Evolutionary conservation across 306 rosid species (phyloP).

Genomic region (Hippophae tibetana): DNA sequence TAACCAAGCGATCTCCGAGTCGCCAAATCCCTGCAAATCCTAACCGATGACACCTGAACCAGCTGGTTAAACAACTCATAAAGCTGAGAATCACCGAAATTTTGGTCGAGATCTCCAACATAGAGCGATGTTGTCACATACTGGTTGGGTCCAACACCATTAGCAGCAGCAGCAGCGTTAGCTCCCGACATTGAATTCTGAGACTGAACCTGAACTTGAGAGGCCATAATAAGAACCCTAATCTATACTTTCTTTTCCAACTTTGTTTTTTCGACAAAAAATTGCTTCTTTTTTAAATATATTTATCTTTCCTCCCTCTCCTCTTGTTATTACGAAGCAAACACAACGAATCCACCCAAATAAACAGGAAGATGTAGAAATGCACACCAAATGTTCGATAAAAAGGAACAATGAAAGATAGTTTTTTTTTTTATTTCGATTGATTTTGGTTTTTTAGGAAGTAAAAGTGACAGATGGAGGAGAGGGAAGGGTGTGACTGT

Average conservation of each 20-base stretch:
- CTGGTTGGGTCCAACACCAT: slow-evolving; percentile 50
- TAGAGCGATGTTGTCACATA: slow-evolving; percentile 83
- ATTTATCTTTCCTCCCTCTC: slow-evolving; percentile 73
- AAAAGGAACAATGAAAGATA: slow-evolving; percentile 3
- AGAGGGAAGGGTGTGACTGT: slow-evolving; percentile 65
- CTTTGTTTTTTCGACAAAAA: neutral
- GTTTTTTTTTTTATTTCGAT: neutral
- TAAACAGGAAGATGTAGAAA: neutral
- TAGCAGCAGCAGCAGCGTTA: slow-evolving; percentile 33
- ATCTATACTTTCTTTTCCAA: neutral
- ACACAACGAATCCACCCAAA: slow-evolving; percentile 25
- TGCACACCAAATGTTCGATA: slow-evolving; percentile 14
- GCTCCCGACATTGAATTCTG: slow-evolving; percentile 61
- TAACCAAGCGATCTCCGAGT: slow-evolving; percentile 88
- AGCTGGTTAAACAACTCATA: slow-evolving; percentile 80
- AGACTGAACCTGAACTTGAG: slow-evolving; percentile 78
- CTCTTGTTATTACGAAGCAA: slow-evolving; percentile 55
- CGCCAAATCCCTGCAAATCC: slow-evolving; percentile 95
- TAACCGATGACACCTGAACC: slow-evolving; percentile 90
- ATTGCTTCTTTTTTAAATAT: neutral
- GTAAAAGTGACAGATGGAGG: slow-evolving; percentile 41
- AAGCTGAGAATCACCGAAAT: slow-evolving; percentile 80
- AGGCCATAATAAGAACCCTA: slow-evolving; percentile 35
- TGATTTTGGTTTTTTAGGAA: slow-evolving; percentile 7
- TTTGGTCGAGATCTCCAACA: slow-evolving; percentile 88